Evolutionary conservation across 495 filamentous ascomycete species (phyloP), one percentile per base, ranked within the genome.

Genomic region (Patellaria atrata): DNA sequence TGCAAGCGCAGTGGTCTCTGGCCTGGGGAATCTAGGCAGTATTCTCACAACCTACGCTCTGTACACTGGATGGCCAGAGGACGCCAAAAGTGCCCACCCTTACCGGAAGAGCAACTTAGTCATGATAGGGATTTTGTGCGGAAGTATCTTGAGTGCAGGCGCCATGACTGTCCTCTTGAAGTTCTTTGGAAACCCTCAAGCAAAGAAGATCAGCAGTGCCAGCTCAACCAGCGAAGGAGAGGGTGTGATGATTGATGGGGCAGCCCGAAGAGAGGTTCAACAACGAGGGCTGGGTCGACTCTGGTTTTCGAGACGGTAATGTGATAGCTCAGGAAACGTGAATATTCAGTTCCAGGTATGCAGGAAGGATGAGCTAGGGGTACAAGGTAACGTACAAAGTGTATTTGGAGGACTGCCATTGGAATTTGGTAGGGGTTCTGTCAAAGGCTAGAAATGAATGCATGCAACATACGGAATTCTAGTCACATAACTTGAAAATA

Each of bases 21-120:
- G 84, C 0, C 67, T 84, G 28, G 84, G 84, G 0, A 93, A 93
- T 45, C 59, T 86, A 18, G 84, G 84, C 26, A 79, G 72, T 43
- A 82, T 93, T 32, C 62, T 81, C 44, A 91, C 82, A 21, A 93
- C 84, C 0, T 92, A 92, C 55, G 84, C 85, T 4, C 59, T 93
- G 26, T 93, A 89, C 47, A 75, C 76, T 0, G 84, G 84, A 10
- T 93, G 84, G 84, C 66, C 69, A 16, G 72, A 63, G 20, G 84
- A 93, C 58, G 69, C 68, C 12, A 61, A 63, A 22, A 82, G 82
- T 0, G 67, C 68, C 13, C 63, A 71, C 40, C 78, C 79, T 56
- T 93, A 79, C 52, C 68, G 82, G 15, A 76, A 76, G 54, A 89
- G 82, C 55, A 92, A 87, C 48, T 53, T 85, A 38, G 71, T 78